These are phyloP conservation scores for Pyrenophora seminiperda DNA, from an alignment of 2,329 filamentous ascomycete species.

Conservation along the genomic window DNA sequence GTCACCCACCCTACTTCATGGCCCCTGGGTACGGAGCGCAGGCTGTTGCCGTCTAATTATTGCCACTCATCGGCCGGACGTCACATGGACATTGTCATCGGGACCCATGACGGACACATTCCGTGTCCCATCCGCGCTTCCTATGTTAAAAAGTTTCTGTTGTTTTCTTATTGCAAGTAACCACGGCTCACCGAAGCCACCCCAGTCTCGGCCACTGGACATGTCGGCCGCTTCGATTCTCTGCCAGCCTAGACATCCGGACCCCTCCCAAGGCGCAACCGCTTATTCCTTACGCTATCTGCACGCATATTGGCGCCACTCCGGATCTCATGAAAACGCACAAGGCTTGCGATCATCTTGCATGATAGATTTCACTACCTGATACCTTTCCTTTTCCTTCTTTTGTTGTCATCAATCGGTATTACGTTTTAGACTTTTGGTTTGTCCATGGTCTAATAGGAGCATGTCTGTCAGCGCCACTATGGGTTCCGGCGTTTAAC, in stretches of 20 bases:
- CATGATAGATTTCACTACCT: conserved; percentile 47
- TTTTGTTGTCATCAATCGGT: conserved; percentile 30
- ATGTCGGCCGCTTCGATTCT: conserved; percentile 26
- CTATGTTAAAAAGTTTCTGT: conserved; percentile 42
- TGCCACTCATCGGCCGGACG: conserved; percentile 1
- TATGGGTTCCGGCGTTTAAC: conserved; percentile 41
- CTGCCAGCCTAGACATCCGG: conserved; percentile 27
- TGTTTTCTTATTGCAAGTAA: conserved; percentile 24
- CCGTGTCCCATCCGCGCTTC: conserved; percentile 36
- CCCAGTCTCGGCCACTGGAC: conserved; percentile 24
- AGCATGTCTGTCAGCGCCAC: conserved; percentile 44
- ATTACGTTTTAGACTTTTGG: conserved; percentile 41
- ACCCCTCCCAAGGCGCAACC: conserved; percentile 24
- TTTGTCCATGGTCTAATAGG: conserved; percentile 32
- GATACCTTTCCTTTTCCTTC: conserved; percentile 28
- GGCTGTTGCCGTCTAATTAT: conserved; percentile 41
- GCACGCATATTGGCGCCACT: conserved; percentile 43
- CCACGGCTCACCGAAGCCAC: conserved; percentile 19
- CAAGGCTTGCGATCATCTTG: conserved; percentile 44
- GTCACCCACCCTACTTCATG: conserved; percentile 49
- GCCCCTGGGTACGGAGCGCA: conserved; percentile 47
- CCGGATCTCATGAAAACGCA: conserved; percentile 47
- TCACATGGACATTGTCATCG: conserved; percentile 3
- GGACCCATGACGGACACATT: conserved; percentile 30
- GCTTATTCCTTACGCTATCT: conserved; percentile 43